phyloP scores from a whole-genome alignment of 352 stramenopile genomes.

The Thalassiosira hispida region DNA sequence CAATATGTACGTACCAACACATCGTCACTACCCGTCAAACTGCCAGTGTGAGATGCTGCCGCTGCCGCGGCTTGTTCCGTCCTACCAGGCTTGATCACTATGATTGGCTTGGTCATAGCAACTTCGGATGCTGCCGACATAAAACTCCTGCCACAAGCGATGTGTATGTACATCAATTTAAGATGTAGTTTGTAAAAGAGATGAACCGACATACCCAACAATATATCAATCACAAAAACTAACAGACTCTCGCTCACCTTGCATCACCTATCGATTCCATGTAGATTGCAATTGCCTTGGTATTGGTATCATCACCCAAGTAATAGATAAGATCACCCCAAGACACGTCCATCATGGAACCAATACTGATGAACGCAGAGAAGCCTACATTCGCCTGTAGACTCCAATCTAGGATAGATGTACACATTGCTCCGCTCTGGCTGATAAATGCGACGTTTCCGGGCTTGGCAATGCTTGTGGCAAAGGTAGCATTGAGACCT shows the following conservation, averaged over 20 bases:
- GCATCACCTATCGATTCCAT: constrained; percentile 66
- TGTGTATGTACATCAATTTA: too few relatives aligned
- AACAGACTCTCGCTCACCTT: too few relatives aligned
- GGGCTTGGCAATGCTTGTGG: constrained; percentile 49
- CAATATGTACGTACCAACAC: constrained; percentile 15
- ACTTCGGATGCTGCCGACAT: constrained; percentile 63
- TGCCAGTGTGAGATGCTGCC: constrained; percentile 62
- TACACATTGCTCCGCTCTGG: constrained; percentile 61
- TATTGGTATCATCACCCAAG: constrained; percentile 63
- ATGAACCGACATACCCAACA: too few relatives aligned
- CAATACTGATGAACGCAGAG: constrained; percentile 55
- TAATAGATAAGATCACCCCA: constrained; percentile 70
- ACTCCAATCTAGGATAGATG: constrained; percentile 60
- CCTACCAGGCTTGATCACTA: constrained; percentile 66
- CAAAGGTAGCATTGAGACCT: constrained; percentile 67
- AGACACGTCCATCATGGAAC: constrained; percentile 59
- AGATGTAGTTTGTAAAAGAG: too few relatives aligned
- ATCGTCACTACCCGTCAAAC: constrained; percentile 56
- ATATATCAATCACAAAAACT: too few relatives aligned
- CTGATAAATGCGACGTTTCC: constrained; percentile 61
- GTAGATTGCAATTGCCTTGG: constrained; percentile 69
- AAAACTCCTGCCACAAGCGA: constrained; percentile 51
- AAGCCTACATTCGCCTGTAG: constrained; percentile 63
- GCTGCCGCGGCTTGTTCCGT: constrained; percentile 50
- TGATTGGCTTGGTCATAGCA: constrained; percentile 64